phyloP scores from a whole-genome alignment of 192 early-diverging fungal genomes.

The Backusella tarrabulga region DNA sequence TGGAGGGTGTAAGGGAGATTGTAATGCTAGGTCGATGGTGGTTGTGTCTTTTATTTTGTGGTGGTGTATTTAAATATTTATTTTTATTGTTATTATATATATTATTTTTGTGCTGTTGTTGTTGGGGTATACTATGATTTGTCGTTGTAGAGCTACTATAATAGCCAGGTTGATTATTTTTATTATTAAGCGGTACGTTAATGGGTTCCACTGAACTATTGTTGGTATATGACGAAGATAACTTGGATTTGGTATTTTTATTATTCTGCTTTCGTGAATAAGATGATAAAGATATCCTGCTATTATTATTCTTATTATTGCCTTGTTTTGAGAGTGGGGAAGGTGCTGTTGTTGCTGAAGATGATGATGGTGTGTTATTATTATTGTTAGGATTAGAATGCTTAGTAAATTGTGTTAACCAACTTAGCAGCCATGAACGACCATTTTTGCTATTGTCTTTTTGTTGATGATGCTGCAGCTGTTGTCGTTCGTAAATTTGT shows the following conservation, averaged over 20 bases:
- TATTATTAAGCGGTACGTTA: background rate
- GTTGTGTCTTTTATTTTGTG: background rate
- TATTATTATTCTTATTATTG: background rate
- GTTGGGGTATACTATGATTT: background rate
- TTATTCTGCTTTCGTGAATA: background rate
- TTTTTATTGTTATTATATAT: background rate
- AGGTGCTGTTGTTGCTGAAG: background rate
- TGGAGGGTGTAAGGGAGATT: slow-evolving; percentile 1
- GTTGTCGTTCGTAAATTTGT: background rate
- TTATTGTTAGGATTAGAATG: background rate
- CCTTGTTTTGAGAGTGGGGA: background rate
- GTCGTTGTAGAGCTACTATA: background rate
- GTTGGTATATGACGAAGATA: background rate
- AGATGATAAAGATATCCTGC: background rate
- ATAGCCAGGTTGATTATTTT: background rate
- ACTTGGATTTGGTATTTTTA: background rate
- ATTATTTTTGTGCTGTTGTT: background rate
- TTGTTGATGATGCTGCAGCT: background rate
- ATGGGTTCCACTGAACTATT: background rate
- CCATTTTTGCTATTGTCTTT: background rate
- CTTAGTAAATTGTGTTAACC: slow-evolving; percentile 4
- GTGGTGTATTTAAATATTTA: background rate
- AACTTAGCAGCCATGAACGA: background rate
- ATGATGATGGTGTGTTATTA: background rate
- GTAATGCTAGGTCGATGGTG: slow-evolving; percentile 12